A percentile compares a stretch with the other conserved stretches of the same genome.
phyloP scores from a whole-genome alignment of 345 rosid species.

The Eucalyptus cloeziana region DNA sequence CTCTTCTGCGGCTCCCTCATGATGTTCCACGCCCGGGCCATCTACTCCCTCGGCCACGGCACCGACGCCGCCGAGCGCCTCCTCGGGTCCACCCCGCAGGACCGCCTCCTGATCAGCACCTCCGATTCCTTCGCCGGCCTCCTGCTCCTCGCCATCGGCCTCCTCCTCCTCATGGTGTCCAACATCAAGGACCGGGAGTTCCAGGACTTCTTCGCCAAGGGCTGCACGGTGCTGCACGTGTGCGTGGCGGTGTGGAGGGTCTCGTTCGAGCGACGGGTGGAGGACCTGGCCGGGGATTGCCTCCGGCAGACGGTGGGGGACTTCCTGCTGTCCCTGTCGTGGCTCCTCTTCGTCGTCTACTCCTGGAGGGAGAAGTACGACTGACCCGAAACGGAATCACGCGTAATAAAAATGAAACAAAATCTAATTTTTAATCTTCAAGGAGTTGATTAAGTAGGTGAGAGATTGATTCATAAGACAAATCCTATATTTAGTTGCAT shows the following conservation, averaged over 20 bases:
- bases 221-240: constrained; percentile 40
- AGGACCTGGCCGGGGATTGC: constrained; percentile 52
- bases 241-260: constrained; percentile 50
- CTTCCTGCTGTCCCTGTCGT: constrained; percentile 35
- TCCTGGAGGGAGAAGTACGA: constrained; percentile 72
- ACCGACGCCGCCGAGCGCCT: constrained; percentile 30
- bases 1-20: constrained; percentile 44
- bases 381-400: background rate
- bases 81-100: constrained; percentile 54
- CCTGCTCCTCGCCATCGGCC: constrained; percentile 50
- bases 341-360: constrained; percentile 52
- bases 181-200: constrained; percentile 41
- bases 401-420: too few relatives aligned
- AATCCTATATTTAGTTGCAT: too few relatives aligned
- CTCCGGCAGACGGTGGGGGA: constrained; percentile 47
- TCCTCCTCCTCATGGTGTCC: constrained; percentile 52
- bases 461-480: too few relatives aligned
- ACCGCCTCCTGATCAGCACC: constrained; percentile 53
- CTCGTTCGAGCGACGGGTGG: constrained; percentile 41
- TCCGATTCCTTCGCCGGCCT: constrained; percentile 70
- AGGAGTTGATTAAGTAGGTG: too few relatives aligned
- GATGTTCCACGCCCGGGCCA: constrained; percentile 52
- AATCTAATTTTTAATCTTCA: too few relatives aligned
- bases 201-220: constrained; percentile 54
- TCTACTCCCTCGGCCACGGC: constrained; percentile 55